phyloP scores from a whole-genome alignment of 768 basidiomycete genomes.

The Russula sp. region DNA sequence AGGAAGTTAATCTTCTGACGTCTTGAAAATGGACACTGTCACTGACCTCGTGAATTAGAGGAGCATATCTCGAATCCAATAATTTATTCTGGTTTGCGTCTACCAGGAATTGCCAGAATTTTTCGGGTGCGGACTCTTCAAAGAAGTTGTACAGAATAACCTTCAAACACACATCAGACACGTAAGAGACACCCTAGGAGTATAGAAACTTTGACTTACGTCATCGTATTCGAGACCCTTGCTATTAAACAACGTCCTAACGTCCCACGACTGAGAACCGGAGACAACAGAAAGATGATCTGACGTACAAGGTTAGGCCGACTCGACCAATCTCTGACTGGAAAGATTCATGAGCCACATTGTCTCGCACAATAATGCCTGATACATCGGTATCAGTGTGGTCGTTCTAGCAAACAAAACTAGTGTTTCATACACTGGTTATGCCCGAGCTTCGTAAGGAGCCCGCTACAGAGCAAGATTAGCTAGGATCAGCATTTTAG shows the following conservation, averaged over 20 bases:
- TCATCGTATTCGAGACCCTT: conserved; percentile 69
- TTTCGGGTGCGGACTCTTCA: conserved; percentile 52
- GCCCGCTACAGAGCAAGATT: conserved; percentile 38
- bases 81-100: background rate
- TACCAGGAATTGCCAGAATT: conserved; percentile 17
- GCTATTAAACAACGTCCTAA: conserved; percentile 55
- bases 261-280: background rate
- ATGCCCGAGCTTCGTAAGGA: conserved; percentile 57
- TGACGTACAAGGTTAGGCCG: conserved; percentile 54
- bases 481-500: background rate
- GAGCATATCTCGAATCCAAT: background rate
- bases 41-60: conserved; percentile 21
- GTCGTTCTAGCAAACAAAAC: background rate
- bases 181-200: background rate
- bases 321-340: conserved; percentile 52
- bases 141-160: conserved; percentile 77
- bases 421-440: conserved; percentile 52
- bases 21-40: background rate
- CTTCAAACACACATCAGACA: conserved; percentile 36
- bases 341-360: conserved; percentile 48
- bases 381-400: background rate
- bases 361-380: conserved; percentile 72
- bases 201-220: conserved; percentile 35
- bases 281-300: background rate
- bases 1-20: background rate